These are phyloP conservation scores for Neurospora sp. DNA, from an alignment of 495 filamentous ascomycete genomes.

Conservation along the genomic window DNA sequence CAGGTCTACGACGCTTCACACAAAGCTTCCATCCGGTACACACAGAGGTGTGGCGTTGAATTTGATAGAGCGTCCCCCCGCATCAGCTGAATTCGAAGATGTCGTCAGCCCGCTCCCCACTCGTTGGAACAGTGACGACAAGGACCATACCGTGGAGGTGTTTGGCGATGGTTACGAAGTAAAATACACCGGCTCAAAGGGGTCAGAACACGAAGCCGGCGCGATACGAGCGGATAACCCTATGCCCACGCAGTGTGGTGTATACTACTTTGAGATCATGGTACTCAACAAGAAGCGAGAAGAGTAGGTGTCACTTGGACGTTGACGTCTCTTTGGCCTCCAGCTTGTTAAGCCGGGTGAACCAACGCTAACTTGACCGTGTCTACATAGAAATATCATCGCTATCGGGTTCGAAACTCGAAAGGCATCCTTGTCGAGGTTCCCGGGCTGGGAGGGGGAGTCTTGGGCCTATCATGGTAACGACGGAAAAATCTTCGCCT, in stretches of 20 bases:
- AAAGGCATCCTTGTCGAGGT: constrained; percentile 64
- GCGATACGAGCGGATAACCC: constrained; percentile 76
- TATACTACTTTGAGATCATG: constrained; percentile 96
- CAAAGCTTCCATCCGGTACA: constrained; percentile 50
- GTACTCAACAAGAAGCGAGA: constrained; percentile 77
- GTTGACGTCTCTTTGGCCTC: not conserved
- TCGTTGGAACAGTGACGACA: constrained; percentile 74
- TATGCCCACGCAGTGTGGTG: constrained; percentile 85
- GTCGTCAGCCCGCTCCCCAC: constrained; percentile 60
- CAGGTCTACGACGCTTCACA: constrained; percentile 10
- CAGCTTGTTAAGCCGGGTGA: not conserved
- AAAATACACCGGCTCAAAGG: constrained; percentile 46
- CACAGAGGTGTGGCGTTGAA: constrained; percentile 40
- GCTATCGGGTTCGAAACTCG: constrained; percentile 77
- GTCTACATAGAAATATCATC: constrained; percentile 52
- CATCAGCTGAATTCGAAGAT: constrained; percentile 29
- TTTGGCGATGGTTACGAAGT: constrained; percentile 68
- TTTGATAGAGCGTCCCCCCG: not conserved
- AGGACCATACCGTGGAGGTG: constrained; percentile 62
- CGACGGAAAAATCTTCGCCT: constrained; percentile 79
- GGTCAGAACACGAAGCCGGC: constrained; percentile 66
- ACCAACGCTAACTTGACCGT: constrained; percentile 11
- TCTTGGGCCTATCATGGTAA: constrained; percentile 98
- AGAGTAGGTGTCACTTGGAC: constrained; percentile 51
- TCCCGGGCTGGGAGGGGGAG: constrained; percentile 91